Evolutionary conservation across 257 asterid species (phyloP).

Genomic region (Gentiana macrophylla): DNA sequence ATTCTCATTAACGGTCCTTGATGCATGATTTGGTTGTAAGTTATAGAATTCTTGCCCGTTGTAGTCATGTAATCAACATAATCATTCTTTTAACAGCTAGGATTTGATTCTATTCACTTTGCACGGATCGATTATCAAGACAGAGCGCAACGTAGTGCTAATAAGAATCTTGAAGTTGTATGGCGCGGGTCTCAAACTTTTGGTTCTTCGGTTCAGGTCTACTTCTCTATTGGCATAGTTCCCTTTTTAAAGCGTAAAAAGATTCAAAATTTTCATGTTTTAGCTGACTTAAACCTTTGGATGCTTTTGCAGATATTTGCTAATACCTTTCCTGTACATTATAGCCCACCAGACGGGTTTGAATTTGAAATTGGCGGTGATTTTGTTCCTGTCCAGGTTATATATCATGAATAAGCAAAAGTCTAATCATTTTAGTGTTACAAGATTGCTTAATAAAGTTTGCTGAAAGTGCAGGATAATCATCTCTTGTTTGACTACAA

Average conservation of each 20-base stretch:
- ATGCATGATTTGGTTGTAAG: not conserved
- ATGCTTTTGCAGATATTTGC: slow-evolving; percentile 52
- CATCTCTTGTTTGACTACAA: slow-evolving; percentile 59
- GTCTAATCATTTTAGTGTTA: not conserved
- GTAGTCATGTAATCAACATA: slow-evolving; percentile 1
- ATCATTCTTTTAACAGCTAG: slow-evolving; percentile 34
- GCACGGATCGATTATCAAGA: slow-evolving; percentile 93
- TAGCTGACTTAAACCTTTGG: slow-evolving; percentile 10
- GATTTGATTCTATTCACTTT: slow-evolving; percentile 81
- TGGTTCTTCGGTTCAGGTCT: slow-evolving; percentile 67
- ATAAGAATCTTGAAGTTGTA: slow-evolving; percentile 74
- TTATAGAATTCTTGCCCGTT: not conserved
- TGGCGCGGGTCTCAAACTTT: slow-evolving; percentile 86
- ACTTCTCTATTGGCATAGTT: not conserved
- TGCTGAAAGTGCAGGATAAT: slow-evolving; percentile 51
- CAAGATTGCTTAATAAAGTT: slow-evolving; percentile 2
- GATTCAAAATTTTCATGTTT: slow-evolving; percentile 5
- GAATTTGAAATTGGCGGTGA: slow-evolving; percentile 44
- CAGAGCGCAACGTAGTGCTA: slow-evolving; percentile 55
- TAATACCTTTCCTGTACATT: slow-evolving; percentile 74
- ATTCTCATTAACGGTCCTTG: too few species aligned
- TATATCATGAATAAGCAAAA: not conserved
- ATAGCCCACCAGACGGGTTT: slow-evolving; percentile 74
- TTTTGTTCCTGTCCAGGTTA: slow-evolving; percentile 68
- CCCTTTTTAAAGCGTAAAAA: not conserved